phyloP scores from a whole-genome alignment of 225 moss, liverwort and hornwort genomes.

The Polytrichum commune region DNA sequence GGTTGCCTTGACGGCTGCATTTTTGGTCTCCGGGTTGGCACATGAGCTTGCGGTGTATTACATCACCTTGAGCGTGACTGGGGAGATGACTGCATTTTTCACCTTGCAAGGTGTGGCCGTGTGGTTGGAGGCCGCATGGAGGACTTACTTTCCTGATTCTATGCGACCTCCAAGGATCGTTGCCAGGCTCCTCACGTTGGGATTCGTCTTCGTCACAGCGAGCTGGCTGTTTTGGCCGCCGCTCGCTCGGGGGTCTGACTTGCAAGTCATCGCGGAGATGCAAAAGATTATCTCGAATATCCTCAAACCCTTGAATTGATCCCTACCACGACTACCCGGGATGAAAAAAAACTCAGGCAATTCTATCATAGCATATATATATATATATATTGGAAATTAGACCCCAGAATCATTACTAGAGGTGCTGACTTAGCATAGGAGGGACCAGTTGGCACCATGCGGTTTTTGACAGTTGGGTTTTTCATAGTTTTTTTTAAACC shows the following conservation, averaged over 20 bases:
- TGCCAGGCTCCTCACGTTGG: constrained; percentile 19
- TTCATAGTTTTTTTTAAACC: too few relatives aligned
- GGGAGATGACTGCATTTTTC: constrained; percentile 50
- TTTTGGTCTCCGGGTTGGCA: constrained; percentile 44
- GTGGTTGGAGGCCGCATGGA: constrained; percentile 22
- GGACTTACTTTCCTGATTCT: neutral
- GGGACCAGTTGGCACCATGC: too few relatives aligned
- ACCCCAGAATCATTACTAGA: too few relatives aligned
- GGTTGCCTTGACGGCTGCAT: constrained; percentile 26
- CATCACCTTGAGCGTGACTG: constrained; percentile 19
- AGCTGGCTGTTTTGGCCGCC: constrained; percentile 46
- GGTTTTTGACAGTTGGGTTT: too few relatives aligned
- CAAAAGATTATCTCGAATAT: constrained; percentile 4
- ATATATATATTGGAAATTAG: too few relatives aligned
- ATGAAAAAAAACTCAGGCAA: too few relatives aligned
- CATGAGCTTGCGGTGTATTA: constrained; percentile 51
- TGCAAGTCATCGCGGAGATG: constrained; percentile 23
- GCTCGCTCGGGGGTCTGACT: constrained; percentile 4
- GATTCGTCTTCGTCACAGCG: constrained; percentile 16
- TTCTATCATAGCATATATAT: too few relatives aligned
- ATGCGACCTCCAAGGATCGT: constrained; percentile 4
- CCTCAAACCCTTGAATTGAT: too few relatives aligned
- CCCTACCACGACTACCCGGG: too few relatives aligned
- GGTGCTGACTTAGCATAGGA: too few relatives aligned
- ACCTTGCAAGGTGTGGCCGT: constrained; percentile 38